Evolutionary conservation across 768 basidiomycete species (phyloP).

Genomic region (Cystofilobasidium capitatum): DNA sequence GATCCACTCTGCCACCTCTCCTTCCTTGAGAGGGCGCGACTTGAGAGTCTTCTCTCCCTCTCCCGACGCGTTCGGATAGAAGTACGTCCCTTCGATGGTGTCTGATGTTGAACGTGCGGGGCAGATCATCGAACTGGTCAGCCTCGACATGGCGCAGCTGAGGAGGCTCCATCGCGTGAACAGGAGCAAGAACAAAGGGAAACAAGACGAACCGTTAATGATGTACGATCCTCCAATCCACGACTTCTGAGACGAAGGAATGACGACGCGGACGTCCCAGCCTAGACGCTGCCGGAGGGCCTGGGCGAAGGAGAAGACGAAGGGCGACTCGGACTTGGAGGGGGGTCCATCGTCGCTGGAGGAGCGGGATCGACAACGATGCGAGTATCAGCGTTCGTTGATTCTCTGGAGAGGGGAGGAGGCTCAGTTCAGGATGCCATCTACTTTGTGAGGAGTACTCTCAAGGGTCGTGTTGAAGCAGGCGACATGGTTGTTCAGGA

Average conservation of each 20-base stretch:
- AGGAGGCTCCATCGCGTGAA: too few relatives aligned
- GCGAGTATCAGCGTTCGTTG: neutral
- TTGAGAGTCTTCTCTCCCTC: slow-evolving; percentile 55
- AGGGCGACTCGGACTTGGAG: slow-evolving; percentile 36
- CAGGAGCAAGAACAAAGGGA: too few relatives aligned
- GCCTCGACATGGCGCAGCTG: neutral
- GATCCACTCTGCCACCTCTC: slow-evolving; percentile 83
- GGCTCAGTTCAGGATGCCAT: too few relatives aligned
- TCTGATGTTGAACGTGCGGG: slow-evolving; percentile 36
- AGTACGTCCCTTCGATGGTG: slow-evolving; percentile 37
- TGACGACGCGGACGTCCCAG: slow-evolving; percentile 41
- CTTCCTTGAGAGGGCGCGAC: slow-evolving; percentile 60
- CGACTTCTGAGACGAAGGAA: slow-evolving; percentile 40
- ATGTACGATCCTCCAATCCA: slow-evolving; percentile 33
- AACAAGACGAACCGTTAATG: slow-evolving; percentile 7
- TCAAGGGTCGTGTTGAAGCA: too few relatives aligned
- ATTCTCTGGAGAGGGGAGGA: neutral
- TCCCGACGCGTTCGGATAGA: slow-evolving; percentile 40
- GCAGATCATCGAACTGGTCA: neutral
- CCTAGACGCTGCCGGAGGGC: slow-evolving; percentile 34
- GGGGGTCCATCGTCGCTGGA: slow-evolving; percentile 41
- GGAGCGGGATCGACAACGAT: neutral
- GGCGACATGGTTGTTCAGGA: too few relatives aligned
- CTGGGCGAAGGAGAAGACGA: slow-evolving; percentile 40
- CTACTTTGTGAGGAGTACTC: too few relatives aligned